phyloP scores from a whole-genome alignment of 2,329 filamentous ascomycete genomes.

The Xylaria sp. region DNA sequence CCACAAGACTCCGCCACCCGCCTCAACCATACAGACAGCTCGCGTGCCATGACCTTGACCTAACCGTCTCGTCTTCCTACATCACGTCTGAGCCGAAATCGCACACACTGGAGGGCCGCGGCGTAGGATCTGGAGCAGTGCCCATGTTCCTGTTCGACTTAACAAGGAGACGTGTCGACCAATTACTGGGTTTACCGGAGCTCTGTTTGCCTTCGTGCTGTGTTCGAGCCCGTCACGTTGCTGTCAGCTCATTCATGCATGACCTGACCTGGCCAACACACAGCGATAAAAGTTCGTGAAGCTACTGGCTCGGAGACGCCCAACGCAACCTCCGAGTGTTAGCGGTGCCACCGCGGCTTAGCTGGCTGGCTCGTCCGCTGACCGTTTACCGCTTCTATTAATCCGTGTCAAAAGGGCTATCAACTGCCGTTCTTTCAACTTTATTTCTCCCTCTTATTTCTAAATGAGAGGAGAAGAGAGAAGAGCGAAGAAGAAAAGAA shows the following conservation, averaged over 20 bases:
- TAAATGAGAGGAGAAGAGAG: not conserved
- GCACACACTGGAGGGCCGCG: constrained; percentile 20
- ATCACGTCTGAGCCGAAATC: constrained; percentile 36
- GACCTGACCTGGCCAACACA: constrained; percentile 35
- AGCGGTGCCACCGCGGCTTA: constrained; percentile 37
- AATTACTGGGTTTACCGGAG: constrained; percentile 28
- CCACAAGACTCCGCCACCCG: constrained; percentile 24
- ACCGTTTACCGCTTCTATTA: constrained; percentile 21
- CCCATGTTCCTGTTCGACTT: constrained; percentile 8
- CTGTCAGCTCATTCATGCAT: constrained; percentile 33
- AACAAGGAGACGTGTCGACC: constrained; percentile 36
- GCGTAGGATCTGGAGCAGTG: constrained; percentile 31
- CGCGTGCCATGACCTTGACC: constrained; percentile 3
- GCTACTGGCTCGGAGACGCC: constrained; percentile 34
- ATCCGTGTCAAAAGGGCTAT: constrained; percentile 3
- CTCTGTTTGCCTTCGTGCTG: constrained; percentile 1
- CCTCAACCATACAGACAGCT: constrained; percentile 17
- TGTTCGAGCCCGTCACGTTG: constrained; percentile 28
- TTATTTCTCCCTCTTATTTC: not conserved
- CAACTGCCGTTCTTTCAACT: not conserved
- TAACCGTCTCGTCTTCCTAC: not conserved
- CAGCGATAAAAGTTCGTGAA: constrained; percentile 22
- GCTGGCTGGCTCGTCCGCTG: constrained; percentile 2
- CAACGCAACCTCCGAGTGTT: constrained; percentile 38
- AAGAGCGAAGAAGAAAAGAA: not conserved